phyloP scores from a whole-genome alignment of 2,329 filamentous ascomycete species.

The Eutypa lata region DNA sequence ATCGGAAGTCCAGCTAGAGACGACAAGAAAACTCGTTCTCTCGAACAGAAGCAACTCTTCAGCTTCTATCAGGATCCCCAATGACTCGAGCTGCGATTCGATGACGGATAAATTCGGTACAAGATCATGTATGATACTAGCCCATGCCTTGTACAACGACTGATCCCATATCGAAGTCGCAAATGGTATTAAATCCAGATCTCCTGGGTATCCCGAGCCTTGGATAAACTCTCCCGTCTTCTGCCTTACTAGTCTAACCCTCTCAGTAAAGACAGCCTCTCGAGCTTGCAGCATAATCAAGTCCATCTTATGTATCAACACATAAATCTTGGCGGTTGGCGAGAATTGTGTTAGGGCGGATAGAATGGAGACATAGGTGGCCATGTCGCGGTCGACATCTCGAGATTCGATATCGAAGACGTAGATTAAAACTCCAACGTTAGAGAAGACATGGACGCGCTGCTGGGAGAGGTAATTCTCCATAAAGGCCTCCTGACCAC shows the following conservation, averaged over 20 bases:
- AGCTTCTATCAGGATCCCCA: constrained; percentile 84
- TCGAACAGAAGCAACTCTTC: constrained; percentile 95
- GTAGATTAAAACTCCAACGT: constrained; percentile 96
- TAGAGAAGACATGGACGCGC: constrained; percentile 92
- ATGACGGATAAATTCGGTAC: constrained; percentile 92
- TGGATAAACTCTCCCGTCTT: constrained; percentile 61
- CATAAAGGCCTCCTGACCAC: constrained; percentile 97
- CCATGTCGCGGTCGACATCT: constrained; percentile 88
- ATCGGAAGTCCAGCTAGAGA: constrained; percentile 83
- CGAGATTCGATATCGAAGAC: constrained; percentile 98
- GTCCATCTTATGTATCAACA: constrained; percentile 98
- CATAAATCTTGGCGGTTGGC: constrained; percentile 78
- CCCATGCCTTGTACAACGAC: constrained; percentile 96
- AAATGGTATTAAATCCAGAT: constrained; percentile 78
- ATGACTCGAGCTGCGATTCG: constrained; percentile 76
- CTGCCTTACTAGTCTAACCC: constrained; percentile 71
- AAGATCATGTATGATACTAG: constrained; percentile 93
- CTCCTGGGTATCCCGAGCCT: constrained; percentile 32
- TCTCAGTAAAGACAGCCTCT: constrained; percentile 79
- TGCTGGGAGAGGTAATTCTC: constrained; percentile 97
- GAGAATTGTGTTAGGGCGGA: constrained; percentile 85
- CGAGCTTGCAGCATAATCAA: constrained; percentile 79
- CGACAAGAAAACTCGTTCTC: constrained; percentile 90
- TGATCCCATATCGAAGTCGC: constrained; percentile 99
- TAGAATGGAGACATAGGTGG: constrained; percentile 89